These are phyloP conservation scores for Meira nashicola DNA, from an alignment of 1,284 basidiomycete species.

Conservation along the genomic window DNA sequence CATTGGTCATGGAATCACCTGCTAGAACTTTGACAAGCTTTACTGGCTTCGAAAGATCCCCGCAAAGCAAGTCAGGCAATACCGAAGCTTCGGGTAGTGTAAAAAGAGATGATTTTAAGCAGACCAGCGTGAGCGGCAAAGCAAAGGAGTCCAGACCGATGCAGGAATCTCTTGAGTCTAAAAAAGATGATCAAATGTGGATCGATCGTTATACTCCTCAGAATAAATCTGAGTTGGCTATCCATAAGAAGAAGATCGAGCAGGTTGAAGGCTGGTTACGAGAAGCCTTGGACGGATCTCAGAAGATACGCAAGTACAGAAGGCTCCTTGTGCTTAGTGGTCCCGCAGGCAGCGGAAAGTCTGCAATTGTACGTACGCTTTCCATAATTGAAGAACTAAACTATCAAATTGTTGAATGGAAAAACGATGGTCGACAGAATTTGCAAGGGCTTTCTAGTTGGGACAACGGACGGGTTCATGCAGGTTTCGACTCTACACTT, in stretches of 20 bases:
- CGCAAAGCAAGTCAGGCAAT: too few species aligned
- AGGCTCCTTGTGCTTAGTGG: slow-evolving; percentile 80
- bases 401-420: slow-evolving; percentile 82
- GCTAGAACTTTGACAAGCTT: too few species aligned
- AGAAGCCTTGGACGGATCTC: slow-evolving; percentile 69
- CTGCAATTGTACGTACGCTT: slow-evolving; percentile 72
- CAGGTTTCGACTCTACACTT: neutral
- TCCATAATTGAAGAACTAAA: slow-evolving; percentile 63
- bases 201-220: neutral
- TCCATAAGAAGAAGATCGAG: slow-evolving; percentile 79
- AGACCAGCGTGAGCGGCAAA: too few species aligned
- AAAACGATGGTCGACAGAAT: slow-evolving; percentile 56
- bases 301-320: slow-evolving; percentile 69
- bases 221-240: slow-evolving; percentile 64
- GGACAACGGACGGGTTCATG: neutral
- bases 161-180: too few species aligned
- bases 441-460: neutral
- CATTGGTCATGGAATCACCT: too few species aligned
- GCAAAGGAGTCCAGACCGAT: too few species aligned
- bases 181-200: too few species aligned
- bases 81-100: too few species aligned
- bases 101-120: too few species aligned
- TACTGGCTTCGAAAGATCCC: too few species aligned
- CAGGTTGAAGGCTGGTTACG: slow-evolving; percentile 78
- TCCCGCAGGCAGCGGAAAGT: slow-evolving; percentile 85